Evolutionary conservation across 768 basidiomycete genomes (phyloP), one percentile per base, ranked within the genome.

Genomic region (Crepidotus variabilis): DNA sequence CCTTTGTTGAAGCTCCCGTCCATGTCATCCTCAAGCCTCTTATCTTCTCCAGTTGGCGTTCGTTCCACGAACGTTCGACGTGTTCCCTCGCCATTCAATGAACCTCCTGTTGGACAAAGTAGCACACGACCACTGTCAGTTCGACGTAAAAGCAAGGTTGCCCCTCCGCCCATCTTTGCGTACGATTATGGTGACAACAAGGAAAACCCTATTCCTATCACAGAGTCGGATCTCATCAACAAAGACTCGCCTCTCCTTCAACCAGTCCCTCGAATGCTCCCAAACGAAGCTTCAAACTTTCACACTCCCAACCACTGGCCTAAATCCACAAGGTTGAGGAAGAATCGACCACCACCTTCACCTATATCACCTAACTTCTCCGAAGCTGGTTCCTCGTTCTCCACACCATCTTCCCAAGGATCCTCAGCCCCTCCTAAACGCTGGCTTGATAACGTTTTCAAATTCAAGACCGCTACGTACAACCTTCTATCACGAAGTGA

Each of bases 371-470:
- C 78, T 3, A 74, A 75, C 20, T 74, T 80, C 57, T 81, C 80
- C 10, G 78, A 79, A 36, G 73, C 75, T 18, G 63, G 69, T 13
- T 74, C 75, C 24, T 70, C 69, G 39, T 67, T 70, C 56, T 61
- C 67, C n/a, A 72, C 78, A 2, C 28, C 28, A 3, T 71, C 76
- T 46, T 71, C 80, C 24, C 75, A 76, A 14, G 57, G 63, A 54
- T 71, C 72, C 54, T 71, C 69, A 54, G 65, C 71, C 20, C 72
- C 74, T 23, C 81, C 83, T 16, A 86, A 80, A 71, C 82, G 83
- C 59, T 98, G 95, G 96, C 83, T 99, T 59, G 85, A 85, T 46
- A 90, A 86, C 63, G 80, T 97, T 43, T 95, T 98, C 81, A 89
- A 84, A 67, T 87, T 92, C 75, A 92, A 88, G 64, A 85, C 90